Evolutionary conservation across 805 yeast genomes (phyloP).

Genomic region (Pachysolen tannophilus): DNA sequence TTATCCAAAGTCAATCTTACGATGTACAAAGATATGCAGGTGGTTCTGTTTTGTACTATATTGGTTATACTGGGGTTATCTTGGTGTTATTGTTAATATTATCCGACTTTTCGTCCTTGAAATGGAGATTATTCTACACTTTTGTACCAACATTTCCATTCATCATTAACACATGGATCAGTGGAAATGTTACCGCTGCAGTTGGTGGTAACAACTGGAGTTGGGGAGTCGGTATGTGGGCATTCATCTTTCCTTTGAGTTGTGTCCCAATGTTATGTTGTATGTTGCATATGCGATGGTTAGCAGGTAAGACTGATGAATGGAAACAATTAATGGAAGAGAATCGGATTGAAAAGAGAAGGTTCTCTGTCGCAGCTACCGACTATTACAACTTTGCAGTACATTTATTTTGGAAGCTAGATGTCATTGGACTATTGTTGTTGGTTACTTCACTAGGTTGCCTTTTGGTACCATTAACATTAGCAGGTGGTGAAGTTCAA

Average conservation of each 20-base stretch:
- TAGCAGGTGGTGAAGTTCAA: slow-evolving; percentile 55
- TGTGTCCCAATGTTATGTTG: slow-evolving; percentile 52
- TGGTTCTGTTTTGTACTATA: slow-evolving; percentile 47
- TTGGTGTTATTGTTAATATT: slow-evolving; percentile 48
- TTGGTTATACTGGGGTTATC: slow-evolving; percentile 59
- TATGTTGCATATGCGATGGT: slow-evolving; percentile 45
- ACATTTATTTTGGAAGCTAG: slow-evolving; percentile 56
- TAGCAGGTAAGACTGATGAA: slow-evolving; percentile 46
- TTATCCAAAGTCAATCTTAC: slow-evolving; percentile 53
- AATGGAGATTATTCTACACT: slow-evolving; percentile 62
- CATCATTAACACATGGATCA: slow-evolving; percentile 72
- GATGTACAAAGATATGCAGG: slow-evolving; percentile 53
- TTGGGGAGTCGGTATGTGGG: slow-evolving; percentile 81
- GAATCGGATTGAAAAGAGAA: slow-evolving; percentile 15
- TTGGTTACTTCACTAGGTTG: slow-evolving; percentile 52
- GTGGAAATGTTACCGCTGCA: slow-evolving; percentile 45
- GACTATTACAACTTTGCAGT: slow-evolving; percentile 23
- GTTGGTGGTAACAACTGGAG: slow-evolving; percentile 41
- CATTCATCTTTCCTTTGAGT: slow-evolving; percentile 61
- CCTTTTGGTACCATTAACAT: slow-evolving; percentile 63
- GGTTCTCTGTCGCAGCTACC: slow-evolving; percentile 22
- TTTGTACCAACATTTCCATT: slow-evolving; percentile 65
- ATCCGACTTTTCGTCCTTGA: slow-evolving; percentile 61
- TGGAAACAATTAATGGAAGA: slow-evolving; percentile 30
- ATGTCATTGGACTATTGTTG: slow-evolving; percentile 52